Percentiles rank a stretch among this genome's conserved stretches.
These are phyloP conservation scores for Turnera subulata DNA, from an alignment of 345 rosid species.

Conservation along the genomic window DNA sequence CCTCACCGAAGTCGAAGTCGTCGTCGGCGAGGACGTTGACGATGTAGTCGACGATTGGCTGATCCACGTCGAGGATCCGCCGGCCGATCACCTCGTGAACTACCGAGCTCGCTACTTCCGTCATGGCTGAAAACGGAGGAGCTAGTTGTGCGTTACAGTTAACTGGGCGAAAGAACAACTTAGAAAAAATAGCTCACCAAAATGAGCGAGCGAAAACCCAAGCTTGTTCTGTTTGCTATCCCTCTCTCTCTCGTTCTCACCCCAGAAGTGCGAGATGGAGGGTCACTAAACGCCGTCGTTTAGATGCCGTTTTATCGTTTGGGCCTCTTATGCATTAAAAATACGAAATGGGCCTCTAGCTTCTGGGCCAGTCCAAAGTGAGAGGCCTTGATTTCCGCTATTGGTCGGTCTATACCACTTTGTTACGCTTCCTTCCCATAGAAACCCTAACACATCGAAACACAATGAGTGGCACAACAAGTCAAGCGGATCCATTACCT, in stretches of 20 bases:
- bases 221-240: neutral
- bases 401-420: too few species aligned
- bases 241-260: neutral
- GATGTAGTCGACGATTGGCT: conserved; percentile 91
- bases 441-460: too few species aligned
- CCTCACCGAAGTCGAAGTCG: conserved; percentile 92
- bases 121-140: conserved; percentile 38
- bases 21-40: conserved; percentile 96
- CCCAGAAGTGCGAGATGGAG: too few species aligned
- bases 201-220: neutral
- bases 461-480: too few species aligned
- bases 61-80: conserved; percentile 70
- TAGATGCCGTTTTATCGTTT: neutral
- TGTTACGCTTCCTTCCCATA: too few species aligned
- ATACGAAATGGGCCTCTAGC: too few species aligned
- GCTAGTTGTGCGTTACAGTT: neutral
- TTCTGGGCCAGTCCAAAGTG: too few species aligned
- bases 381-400: too few species aligned
- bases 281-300: neutral
- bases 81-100: conserved; percentile 84
- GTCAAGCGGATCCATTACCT: too few species aligned
- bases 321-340: too few species aligned
- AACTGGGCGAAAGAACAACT: neutral
- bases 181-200: neutral
- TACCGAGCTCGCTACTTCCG: conserved; percentile 83